Evolutionary conservation across 2,329 filamentous ascomycete species (phyloP), one percentile per base, ranked within the genome.

Genomic region (Dothistroma septosporum): DNA sequence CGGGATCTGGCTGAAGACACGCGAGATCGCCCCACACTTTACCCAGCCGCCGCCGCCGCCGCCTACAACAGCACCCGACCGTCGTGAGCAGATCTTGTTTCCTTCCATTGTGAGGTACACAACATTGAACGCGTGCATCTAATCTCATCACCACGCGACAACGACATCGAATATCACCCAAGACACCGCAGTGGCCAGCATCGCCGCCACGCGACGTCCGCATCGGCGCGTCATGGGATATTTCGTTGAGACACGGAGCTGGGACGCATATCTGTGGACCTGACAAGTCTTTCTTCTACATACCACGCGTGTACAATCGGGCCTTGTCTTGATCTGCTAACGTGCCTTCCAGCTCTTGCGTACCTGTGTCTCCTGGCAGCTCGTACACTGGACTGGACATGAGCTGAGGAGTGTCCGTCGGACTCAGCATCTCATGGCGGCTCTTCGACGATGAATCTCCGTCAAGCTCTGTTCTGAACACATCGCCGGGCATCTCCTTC

Each of bases 381-480:
- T 57, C 55, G 16, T 49, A 33, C 24, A 57, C 46, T 4, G 41
- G 55, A n/a, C 12, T 57, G 16, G 55, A 47, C 55, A 47, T 49
- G 24, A 49, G 55, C 46, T 57, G 41, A 4, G 28, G 41, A 8
- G 31, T 57, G 16, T 48, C 21, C n/a, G 3, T 19, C 28, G 41
- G 10, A 32, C 32, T 44, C 28, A 33, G 35, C 14, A 57, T 28
- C 44, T 49, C 55, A 32, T 54, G 52, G 32, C n/a, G 41, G 1
- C 9, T 16, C n/a, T 44, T 44, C 14, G 16, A n/a, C 14, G 9
- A n/a, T 19, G 41, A 44, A n/a, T n/a, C 41, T 2, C n/a, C 50
- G 11, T 35, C 16, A 31, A 31, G 9, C 33, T 21, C 50, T 53
- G 50, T 11, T 7, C 9, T 19, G 11, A 28, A 32, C 11, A 11